Evolutionary conservation across 495 filamentous ascomycete genomes (phyloP), one percentile per base, ranked within the genome.

Genomic region (Penicillium canescens): DNA sequence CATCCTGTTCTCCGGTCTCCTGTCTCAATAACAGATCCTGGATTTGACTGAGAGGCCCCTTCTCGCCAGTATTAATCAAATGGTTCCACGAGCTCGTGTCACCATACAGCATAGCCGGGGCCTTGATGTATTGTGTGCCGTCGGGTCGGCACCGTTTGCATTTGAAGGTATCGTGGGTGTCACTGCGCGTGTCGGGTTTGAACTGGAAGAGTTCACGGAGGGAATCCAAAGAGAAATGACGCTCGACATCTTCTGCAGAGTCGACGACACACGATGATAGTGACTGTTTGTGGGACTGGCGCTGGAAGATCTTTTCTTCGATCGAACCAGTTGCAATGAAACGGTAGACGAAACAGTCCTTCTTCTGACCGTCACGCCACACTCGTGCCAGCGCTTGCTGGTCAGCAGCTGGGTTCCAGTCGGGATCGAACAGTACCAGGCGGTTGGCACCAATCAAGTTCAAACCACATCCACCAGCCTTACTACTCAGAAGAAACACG

Each of bases 11-110:
- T 7, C 73, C 75, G 52, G 82, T 83, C 75, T 99, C 94, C 73
- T 98, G 94, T 55, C 92, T 82, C 26, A 99, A 74, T 65, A 99
- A 64, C 68, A 96, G 74, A 74, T 99, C 94, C 68, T 99, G 92
- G 56, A 97, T 98, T 56, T 79, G 78, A 56, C 79, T 80, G 62
- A 99, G 66, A 12, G 84, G 84, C 0, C 86, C 84, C 9, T 76
- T 75, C 62, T 83, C 82, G 6, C 84, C 85, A 46, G 83, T 82
- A 69, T 96, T 96, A 21, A 87, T 82, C 68, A 96, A 92, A 74
- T 99, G 94, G 63, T 99, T 98, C 94, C 94, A 99, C 26, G 91
- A 95, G 65, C 92, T 98, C 9, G 94, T 98, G 65, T 99, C 94
- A 38, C 94, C 94, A 65, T 99, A 99, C 59, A 98, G 70, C 86